Evolutionary conservation across 768 basidiomycete genomes (phyloP).

Genomic region (Chlorophyllum brunneum): DNA sequence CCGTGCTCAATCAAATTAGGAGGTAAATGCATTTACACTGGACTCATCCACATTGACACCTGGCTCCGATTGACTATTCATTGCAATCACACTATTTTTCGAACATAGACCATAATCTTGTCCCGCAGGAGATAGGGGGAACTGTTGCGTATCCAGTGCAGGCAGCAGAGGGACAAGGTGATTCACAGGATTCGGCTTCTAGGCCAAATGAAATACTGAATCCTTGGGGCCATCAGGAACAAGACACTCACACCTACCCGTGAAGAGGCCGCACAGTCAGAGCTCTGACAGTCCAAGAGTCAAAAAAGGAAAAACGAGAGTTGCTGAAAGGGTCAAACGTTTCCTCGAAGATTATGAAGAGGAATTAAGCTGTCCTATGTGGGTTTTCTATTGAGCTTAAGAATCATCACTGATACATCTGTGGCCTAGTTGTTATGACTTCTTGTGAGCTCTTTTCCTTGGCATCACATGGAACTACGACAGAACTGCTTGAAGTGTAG

Average conservation of each 20-base stretch:
- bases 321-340: constrained; percentile 18
- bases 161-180: neutral
- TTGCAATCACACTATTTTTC: neutral
- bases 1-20: constrained; percentile 3
- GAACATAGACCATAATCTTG: neutral
- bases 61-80: neutral
- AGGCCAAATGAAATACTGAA: no score
- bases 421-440: constrained; percentile 58
- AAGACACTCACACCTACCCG: no score
- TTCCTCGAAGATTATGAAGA: constrained; percentile 51
- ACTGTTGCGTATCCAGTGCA: neutral
- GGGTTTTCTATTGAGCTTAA: constrained; percentile 22
- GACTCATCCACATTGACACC: neutral
- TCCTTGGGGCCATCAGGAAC: no score
- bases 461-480: neutral
- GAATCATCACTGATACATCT: constrained; percentile 12
- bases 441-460: constrained; percentile 46
- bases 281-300: constrained; percentile 13
- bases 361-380: constrained; percentile 74
- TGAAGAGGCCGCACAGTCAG: constrained; percentile 16
- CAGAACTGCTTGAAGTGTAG: constrained; percentile 37
- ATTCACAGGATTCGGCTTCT: neutral
- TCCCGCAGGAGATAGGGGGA: no score
- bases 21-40: neutral
- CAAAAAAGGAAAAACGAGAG: constrained; percentile 46